phyloP scores from a whole-genome alignment of 2,329 filamentous ascomycete species.

The Alternaria incomplexa region DNA sequence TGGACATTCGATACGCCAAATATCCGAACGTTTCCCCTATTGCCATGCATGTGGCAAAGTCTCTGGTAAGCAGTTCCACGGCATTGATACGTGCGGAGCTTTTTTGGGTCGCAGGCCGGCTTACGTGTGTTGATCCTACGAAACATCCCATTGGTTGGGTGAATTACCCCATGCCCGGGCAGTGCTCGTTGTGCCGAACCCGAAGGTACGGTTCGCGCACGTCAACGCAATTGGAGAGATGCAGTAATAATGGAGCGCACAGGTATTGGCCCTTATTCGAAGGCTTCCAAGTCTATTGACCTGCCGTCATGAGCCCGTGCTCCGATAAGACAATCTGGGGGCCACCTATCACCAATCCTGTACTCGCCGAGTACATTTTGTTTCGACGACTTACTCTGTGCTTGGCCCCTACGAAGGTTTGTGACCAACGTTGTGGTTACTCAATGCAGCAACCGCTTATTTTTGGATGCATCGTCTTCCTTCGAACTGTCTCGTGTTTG shows the following conservation, averaged over 20 bases:
- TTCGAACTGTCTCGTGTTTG: background rate
- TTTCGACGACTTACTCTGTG: fast-evolving
- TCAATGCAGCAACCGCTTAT: background rate
- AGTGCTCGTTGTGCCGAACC: background rate
- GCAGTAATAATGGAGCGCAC: background rate
- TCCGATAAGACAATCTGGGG: background rate
- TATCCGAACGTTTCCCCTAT: background rate
- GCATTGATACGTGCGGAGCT: background rate
- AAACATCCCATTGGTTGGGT: background rate
- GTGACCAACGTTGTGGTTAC: fast-evolving
- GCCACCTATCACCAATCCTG: background rate
- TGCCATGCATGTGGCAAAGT: background rate
- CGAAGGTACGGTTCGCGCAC: background rate
- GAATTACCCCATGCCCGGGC: background rate
- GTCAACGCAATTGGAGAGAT: fast-evolving
- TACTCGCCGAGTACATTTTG: background rate
- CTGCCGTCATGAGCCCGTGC: background rate
- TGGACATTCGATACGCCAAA: too few species aligned
- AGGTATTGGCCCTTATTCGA: too few species aligned
- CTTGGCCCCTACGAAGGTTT: background rate
- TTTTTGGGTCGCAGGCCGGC: background rate
- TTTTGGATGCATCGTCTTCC: fast-evolving
- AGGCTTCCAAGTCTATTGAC: background rate
- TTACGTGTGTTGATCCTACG: background rate
- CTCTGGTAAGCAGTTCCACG: background rate